Conservation (phyloP, 495 filamentous ascomycete genomes). For the Lasiosphaeria ovina region DNA sequence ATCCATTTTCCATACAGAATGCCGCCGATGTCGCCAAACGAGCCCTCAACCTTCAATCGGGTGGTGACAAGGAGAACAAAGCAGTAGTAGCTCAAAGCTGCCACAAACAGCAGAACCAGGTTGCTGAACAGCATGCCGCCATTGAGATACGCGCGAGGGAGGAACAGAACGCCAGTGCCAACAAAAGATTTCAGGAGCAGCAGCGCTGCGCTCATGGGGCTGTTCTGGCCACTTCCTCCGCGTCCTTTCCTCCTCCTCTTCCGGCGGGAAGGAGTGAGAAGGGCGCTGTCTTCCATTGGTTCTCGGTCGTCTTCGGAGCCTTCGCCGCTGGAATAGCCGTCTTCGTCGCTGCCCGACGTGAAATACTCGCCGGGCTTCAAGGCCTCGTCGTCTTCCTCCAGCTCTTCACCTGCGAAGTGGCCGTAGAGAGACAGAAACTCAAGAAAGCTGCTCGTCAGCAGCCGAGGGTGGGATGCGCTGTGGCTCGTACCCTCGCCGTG, state of each 20-base stretch:
- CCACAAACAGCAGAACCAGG: conserved; percentile 79
- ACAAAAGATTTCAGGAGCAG: conserved; percentile 95
- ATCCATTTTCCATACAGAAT: conserved; percentile 88
- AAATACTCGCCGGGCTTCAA: conserved; percentile 83
- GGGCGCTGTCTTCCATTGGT: conserved; percentile 75
- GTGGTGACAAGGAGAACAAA: conserved; percentile 91
- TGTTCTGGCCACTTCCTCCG: conserved; percentile 67
- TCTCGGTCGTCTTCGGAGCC: conserved; percentile 63
- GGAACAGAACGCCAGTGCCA: conserved; percentile 94
- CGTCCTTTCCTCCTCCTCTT: conserved; percentile 70
- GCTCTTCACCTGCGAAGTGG: conserved; percentile 93
- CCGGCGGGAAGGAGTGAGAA: conserved; percentile 70
- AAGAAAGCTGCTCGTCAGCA: conserved; percentile 87
- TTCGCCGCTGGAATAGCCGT: conserved; percentile 35
- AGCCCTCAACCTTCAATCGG: conserved; percentile 76
- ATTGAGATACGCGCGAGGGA: conserved; percentile 88
- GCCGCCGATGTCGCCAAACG: conserved; percentile 95
- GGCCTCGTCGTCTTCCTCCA: conserved; percentile 93
- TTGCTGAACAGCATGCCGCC: conserved; percentile 98
- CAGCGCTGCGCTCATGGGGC: conserved; percentile 69
- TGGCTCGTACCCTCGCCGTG: conserved; percentile 35
- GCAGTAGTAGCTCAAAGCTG: conserved; percentile 87
- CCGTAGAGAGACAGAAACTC: conserved; percentile 94
- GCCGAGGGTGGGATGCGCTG: conserved; percentile 49
- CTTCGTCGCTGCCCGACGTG: conserved; percentile 62